phyloP scores from a whole-genome alignment of 2,329 filamentous ascomycete genomes.

The Xylaria digitata region DNA sequence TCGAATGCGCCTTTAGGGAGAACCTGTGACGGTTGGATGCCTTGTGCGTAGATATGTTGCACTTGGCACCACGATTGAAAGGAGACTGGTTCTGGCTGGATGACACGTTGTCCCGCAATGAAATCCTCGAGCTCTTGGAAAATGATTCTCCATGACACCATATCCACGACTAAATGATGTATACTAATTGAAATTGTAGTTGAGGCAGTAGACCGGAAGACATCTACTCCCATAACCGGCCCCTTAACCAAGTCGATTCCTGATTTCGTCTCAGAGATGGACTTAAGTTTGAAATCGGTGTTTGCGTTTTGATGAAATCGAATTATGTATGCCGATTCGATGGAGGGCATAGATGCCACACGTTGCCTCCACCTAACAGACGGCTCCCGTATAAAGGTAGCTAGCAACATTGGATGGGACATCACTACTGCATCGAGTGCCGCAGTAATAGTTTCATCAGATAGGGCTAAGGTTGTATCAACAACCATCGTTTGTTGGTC shows the following conservation, averaged over 20 bases:
- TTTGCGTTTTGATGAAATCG: constrained; percentile 8
- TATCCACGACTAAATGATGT: constrained; percentile 26
- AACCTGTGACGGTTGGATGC: constrained; percentile 14
- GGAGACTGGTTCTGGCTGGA: constrained; percentile 13
- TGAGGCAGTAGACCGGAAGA: constrained; percentile 8
- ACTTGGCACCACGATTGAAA: constrained; percentile 28
- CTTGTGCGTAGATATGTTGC: constrained; percentile 15
- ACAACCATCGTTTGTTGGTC: constrained; percentile 26
- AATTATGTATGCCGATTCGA: constrained; percentile 7
- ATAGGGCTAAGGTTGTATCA: constrained; percentile 14
- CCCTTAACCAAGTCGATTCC: constrained; percentile 5
- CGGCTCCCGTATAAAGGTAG: constrained; percentile 7
- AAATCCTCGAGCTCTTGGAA: constrained; percentile 27
- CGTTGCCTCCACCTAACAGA: constrained; percentile 16
- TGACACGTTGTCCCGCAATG: neutral
- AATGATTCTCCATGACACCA: constrained; percentile 24
- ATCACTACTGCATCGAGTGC: constrained; percentile 1
- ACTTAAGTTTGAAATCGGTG: constrained; percentile 10
- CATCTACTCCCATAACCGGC: constrained; percentile 13
- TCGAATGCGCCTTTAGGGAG: constrained; percentile 5
- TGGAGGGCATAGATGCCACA: constrained; percentile 9
- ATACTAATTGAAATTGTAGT: constrained; percentile 18
- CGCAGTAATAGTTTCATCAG: constrained; percentile 10
- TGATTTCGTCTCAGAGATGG: constrained; percentile 13
- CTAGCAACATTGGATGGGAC: constrained; percentile 11